Evolutionary conservation across 495 filamentous ascomycete species (phyloP).

Genomic region (Pseudoneurospora amorphoporcata): DNA sequence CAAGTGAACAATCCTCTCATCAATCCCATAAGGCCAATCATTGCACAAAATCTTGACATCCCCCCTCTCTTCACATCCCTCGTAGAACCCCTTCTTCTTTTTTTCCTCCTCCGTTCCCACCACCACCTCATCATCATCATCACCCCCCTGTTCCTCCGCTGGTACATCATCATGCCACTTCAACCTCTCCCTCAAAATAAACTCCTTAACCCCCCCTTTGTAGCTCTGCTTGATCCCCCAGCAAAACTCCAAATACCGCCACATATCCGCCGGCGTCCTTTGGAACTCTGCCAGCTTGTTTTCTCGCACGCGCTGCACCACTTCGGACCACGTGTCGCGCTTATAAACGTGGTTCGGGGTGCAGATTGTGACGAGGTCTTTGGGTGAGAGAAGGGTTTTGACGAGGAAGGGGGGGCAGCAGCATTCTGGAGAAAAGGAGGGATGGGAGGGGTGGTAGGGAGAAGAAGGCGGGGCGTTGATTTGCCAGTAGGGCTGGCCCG

Average conservation of each 20-base stretch:
- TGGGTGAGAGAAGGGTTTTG: constrained; percentile 31
- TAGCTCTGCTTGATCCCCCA: constrained; percentile 50
- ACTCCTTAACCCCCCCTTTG: constrained; percentile 59
- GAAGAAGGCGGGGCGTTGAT: constrained; percentile 52
- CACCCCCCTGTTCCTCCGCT: no score
- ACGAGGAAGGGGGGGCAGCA: constrained; percentile 67
- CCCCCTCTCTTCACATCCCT: constrained; percentile 33
- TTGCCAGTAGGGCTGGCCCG: constrained; percentile 51
- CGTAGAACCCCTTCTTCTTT: constrained; percentile 27
- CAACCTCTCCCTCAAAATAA: constrained; percentile 56
- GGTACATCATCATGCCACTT: constrained; percentile 19
- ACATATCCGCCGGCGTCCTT: constrained; percentile 60
- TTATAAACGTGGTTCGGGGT: constrained; percentile 53
- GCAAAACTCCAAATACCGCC: constrained; percentile 59
- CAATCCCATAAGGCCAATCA: constrained; percentile 86
- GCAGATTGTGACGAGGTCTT: constrained; percentile 51
- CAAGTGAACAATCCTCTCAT: constrained; percentile 63
- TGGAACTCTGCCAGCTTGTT: constrained; percentile 68
- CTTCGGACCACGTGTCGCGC: constrained; percentile 50
- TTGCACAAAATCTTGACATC: constrained; percentile 72
- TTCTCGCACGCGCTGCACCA: constrained; percentile 46
- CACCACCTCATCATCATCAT: constrained; percentile 5
- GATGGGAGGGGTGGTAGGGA: constrained; percentile 38
- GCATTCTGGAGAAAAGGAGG: constrained; percentile 49
- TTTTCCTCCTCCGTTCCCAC: constrained; percentile 8